These are phyloP conservation scores for Paecilomyces formosus DNA, from an alignment of 2,329 filamentous ascomycete species.

Conservation along the genomic window DNA sequence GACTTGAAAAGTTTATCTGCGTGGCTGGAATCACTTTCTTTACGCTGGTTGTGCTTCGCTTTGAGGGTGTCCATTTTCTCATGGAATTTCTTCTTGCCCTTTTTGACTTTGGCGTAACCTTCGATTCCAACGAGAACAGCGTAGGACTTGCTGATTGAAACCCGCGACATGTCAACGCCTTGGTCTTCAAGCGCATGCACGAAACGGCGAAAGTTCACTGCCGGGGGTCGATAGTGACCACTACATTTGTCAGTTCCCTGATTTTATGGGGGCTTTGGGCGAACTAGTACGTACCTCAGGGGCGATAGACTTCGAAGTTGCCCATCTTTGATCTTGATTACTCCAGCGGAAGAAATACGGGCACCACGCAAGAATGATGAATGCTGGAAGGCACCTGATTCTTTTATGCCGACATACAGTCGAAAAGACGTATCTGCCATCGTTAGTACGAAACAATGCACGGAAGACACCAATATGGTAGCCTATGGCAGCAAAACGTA, in stretches of 20 bases:
- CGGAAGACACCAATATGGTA: background rate
- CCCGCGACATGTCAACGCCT: conserved; percentile 70
- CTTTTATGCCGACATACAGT: conserved; percentile 84
- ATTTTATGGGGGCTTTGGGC: too few species aligned
- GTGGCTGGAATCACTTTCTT: too few species aligned
- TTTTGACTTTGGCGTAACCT: conserved; percentile 63
- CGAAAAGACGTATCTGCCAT: conserved; percentile 64
- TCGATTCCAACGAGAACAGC: conserved; percentile 76
- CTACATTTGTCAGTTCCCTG: conserved; percentile 32
- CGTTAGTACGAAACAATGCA: background rate
- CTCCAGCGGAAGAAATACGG: conserved; percentile 72
- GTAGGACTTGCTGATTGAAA: conserved; percentile 75
- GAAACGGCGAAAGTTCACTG: conserved; percentile 76
- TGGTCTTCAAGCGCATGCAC: conserved; percentile 63
- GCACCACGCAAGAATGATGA: conserved; percentile 80
- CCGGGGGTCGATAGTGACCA: conserved; percentile 80
- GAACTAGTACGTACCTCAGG: background rate
- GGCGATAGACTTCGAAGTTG: conserved; percentile 66
- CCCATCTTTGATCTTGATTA: conserved; percentile 79
- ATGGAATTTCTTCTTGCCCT: conserved; percentile 52
- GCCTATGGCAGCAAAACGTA: background rate
- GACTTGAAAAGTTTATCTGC: too few species aligned
- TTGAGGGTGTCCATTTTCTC: conserved; percentile 24
- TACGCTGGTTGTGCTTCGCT: background rate
- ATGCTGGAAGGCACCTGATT: conserved; percentile 82